These are phyloP conservation scores for Candida sonorensis DNA, from an alignment of 805 yeast genomes.

Conservation along the genomic window DNA sequence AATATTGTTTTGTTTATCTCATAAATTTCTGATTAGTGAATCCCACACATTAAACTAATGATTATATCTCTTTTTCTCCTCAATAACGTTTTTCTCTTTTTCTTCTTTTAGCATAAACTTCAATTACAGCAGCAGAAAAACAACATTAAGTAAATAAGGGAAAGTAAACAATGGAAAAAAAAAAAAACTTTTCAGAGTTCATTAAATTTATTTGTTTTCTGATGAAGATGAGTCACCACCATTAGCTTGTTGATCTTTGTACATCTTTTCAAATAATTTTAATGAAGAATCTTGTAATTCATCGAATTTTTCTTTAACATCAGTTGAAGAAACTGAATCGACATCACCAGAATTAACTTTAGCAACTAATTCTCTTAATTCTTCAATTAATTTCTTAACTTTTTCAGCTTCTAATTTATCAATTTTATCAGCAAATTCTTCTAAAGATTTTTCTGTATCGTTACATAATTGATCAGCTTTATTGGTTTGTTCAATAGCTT, in stretches of 20 bases:
- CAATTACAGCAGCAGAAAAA: no score
- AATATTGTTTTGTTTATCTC: no score
- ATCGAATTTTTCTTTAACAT: slow-evolving; percentile 66
- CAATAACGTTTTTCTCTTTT: background rate
- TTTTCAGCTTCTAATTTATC: slow-evolving; percentile 42
- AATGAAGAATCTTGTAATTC: slow-evolving; percentile 69
- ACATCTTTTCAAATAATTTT: slow-evolving; percentile 70
- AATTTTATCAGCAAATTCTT: slow-evolving; percentile 62
- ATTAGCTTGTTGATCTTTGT: slow-evolving; percentile 28
- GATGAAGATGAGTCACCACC: slow-evolving; percentile 6
- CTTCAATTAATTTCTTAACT: slow-evolving; percentile 46
- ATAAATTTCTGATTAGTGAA: no score
- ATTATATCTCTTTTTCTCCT: no score
- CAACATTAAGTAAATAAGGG: no score
- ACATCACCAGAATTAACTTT: slow-evolving; percentile 47
- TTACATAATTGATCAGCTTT: slow-evolving; percentile 72
- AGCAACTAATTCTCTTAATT: slow-evolving; percentile 59
- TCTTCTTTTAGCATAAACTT: background rate
- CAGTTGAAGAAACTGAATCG: slow-evolving; percentile 42
- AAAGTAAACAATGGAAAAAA: no score
- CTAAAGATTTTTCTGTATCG: slow-evolving; percentile 83
- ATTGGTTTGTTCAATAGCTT: slow-evolving; percentile 65
- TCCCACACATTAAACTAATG: no score
- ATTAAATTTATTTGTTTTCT: slow-evolving; percentile 17
- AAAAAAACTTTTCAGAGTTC: no score